Base-by-base conservation (phyloP, 2,329 filamentous ascomycete species). In the Trichoderma breve region DNA sequence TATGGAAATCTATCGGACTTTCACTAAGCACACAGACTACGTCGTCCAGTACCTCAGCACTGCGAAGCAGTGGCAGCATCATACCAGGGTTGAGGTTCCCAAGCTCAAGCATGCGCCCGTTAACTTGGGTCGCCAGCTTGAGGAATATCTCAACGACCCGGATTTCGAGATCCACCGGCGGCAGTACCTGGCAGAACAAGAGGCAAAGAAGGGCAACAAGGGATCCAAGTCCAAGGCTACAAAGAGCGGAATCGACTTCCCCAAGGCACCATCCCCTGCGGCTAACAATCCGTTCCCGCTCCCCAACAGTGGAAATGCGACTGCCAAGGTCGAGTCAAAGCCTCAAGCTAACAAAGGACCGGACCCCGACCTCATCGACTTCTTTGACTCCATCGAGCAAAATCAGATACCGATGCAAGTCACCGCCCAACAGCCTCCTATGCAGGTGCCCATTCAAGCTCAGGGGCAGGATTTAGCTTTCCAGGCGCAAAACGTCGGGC, bases 51-150 rank as follows among this genome's bases (percentile, higher is more conserved):
- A 95, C 78, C 88, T 99, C 60, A 91, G 91, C 76, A 87, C 95
- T 57, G 96, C 96, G 58, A 90, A 95, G 74, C 92, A 96, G 79
- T 96, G 95, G 79, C 94, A 98, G 82, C 92, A 95, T 79, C 93
- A 95, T 74, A 99, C 96, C 6, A 88, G 95, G 73, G 88, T 99
- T 51, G 94, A 98, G 78, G 97, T 99, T 8, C 96, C 96, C 11
- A 98, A 97, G 84, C 87, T 99, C 75, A 98, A 98, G 84, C 96
- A 99, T 80, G 96, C 96, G 6, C 97, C 96, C 1, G 95, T 97
- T 1, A 97, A 96, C 79, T 83, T 99, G 67, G 93, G 93, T 18
- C 91, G 91, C 30, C 94, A 97, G 71, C 87, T 99, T 30, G 94
- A 98, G 80, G 96, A 99, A 76, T 98, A 99, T 79, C 85, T 99